phyloP scores from a whole-genome alignment of 1,139 yeast genomes.

The Taphrina betulina region DNA sequence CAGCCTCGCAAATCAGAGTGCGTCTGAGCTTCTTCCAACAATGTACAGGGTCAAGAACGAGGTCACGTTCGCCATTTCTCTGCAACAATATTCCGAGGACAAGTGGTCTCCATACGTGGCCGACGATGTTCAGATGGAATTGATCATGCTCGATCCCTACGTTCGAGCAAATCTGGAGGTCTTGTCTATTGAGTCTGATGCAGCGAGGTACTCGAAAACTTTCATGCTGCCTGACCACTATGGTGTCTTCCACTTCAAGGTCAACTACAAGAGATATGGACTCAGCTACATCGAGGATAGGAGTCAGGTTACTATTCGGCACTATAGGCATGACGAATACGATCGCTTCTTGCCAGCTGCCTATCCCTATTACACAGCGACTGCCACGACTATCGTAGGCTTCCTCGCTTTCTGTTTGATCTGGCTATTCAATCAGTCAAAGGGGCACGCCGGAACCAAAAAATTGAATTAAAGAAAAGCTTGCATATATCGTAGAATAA shows the following conservation, averaged over 20 bases:
- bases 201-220: conserved; percentile 52
- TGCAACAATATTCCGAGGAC: conserved; percentile 60
- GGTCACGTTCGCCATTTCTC: conserved; percentile 56
- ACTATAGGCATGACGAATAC: conserved; percentile 93
- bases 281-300: conserved; percentile 64
- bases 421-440: conserved; percentile 48
- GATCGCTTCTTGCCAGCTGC: conserved; percentile 75
- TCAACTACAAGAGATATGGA: conserved; percentile 81
- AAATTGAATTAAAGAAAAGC: conserved; percentile 5
- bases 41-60: conserved; percentile 40
- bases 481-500: no score
- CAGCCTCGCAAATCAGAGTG: conserved; percentile 50
- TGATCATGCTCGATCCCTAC: conserved; percentile 92
- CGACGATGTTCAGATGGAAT: conserved; percentile 72
- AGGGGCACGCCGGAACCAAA: conserved; percentile 3
- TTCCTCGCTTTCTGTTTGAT: conserved; percentile 74
- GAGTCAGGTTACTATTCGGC: conserved; percentile 80
- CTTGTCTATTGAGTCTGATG: conserved; percentile 41
- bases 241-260: conserved; percentile 87
- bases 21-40: conserved; percentile 56
- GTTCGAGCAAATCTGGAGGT: conserved; percentile 59
- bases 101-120: conserved; percentile 70
- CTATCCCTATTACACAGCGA: conserved; percentile 82
- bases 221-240: conserved; percentile 91
- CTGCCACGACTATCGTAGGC: conserved; percentile 63